Evolutionary conservation across 495 filamentous ascomycete species (phyloP).

Genomic region (Usnea hakonensis): DNA sequence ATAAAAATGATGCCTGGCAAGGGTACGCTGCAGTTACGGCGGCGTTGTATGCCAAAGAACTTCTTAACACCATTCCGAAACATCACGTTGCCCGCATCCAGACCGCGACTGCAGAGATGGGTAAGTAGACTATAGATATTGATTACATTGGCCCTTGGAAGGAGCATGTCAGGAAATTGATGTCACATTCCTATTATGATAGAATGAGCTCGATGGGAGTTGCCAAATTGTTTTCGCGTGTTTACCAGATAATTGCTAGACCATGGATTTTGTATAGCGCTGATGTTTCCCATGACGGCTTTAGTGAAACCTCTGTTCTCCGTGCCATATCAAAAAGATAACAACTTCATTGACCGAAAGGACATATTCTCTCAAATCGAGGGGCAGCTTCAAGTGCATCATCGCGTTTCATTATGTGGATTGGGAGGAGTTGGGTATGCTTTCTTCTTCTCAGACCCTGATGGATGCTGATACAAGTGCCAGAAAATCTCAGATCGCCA

Average conservation of each 20-base stretch:
- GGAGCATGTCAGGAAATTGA: not conserved
- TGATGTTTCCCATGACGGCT: not conserved
- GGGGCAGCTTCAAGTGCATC: too few relatives aligned
- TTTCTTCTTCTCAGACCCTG: too few relatives aligned
- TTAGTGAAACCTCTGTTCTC: not conserved
- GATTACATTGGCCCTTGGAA: slow-evolving; percentile 1
- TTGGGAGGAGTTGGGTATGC: too few relatives aligned
- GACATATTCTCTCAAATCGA: too few relatives aligned
- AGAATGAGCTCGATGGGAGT: slow-evolving; percentile 5
- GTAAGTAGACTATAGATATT: not conserved
- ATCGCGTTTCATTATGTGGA: too few relatives aligned
- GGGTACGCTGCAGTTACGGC: slow-evolving; percentile 32
- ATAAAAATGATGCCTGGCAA: slow-evolving; percentile 35
- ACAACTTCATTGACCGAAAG: too few relatives aligned
- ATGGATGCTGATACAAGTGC: too few relatives aligned
- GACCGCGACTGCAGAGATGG: slow-evolving; percentile 2
- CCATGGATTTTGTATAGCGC: not conserved
- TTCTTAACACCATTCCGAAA: slow-evolving; percentile 18
- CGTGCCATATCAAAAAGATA: not conserved
- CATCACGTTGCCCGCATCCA: not conserved
- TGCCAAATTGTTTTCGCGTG: not conserved
- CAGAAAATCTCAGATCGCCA: too few relatives aligned
- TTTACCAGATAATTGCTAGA: not conserved
- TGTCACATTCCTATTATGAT: not conserved
- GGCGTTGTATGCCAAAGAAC: slow-evolving; percentile 31